Evolutionary conservation across 2,329 filamentous ascomycete genomes (phyloP).

Genomic region (Penicillium sp.): DNA sequence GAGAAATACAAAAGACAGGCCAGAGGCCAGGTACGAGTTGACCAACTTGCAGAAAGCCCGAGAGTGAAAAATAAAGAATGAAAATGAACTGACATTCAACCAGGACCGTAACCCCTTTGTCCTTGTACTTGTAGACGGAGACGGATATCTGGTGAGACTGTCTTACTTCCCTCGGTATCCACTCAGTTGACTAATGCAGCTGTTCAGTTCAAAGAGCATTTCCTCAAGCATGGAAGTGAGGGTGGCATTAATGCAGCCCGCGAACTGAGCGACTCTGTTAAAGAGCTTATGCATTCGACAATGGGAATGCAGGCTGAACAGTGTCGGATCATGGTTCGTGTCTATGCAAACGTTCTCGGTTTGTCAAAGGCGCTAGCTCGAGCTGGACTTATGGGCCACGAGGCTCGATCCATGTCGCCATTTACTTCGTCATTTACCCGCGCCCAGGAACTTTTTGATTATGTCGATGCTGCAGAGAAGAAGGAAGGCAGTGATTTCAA

Average conservation of each 20-base stretch:
- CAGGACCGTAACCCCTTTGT: slow-evolving; percentile 59
- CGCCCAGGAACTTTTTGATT: slow-evolving; percentile 60
- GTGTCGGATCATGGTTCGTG: slow-evolving; percentile 56
- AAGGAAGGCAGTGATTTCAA: slow-evolving; percentile 63
- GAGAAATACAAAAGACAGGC: slow-evolving; percentile 58
- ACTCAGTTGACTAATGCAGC: slow-evolving; percentile 32
- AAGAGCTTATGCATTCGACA: slow-evolving; percentile 44
- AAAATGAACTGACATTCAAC: slow-evolving; percentile 10
- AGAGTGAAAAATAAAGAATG: background rate
- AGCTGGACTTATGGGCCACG: slow-evolving; percentile 51
- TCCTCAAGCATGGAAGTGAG: slow-evolving; percentile 50
- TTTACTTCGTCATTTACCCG: slow-evolving; percentile 60
- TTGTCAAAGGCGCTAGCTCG: slow-evolving; percentile 54
- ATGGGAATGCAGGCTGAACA: slow-evolving; percentile 50
- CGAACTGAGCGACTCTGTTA: slow-evolving; percentile 53
- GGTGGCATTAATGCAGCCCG: slow-evolving; percentile 59
- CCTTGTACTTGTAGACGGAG: slow-evolving; percentile 62
- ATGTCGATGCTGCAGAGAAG: slow-evolving; percentile 60
- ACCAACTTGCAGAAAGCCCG: background rate
- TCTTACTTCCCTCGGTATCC: slow-evolving; percentile 53
- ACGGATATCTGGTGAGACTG: slow-evolving; percentile 52
- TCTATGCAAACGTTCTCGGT: slow-evolving; percentile 58
- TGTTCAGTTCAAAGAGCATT: slow-evolving; percentile 59
- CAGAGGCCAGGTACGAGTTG: slow-evolving; percentile 40
- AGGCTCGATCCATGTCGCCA: slow-evolving; percentile 57